Conservation (phyloP, 352 stramenopile genomes). For the Phytophthora palmivora region DNA sequence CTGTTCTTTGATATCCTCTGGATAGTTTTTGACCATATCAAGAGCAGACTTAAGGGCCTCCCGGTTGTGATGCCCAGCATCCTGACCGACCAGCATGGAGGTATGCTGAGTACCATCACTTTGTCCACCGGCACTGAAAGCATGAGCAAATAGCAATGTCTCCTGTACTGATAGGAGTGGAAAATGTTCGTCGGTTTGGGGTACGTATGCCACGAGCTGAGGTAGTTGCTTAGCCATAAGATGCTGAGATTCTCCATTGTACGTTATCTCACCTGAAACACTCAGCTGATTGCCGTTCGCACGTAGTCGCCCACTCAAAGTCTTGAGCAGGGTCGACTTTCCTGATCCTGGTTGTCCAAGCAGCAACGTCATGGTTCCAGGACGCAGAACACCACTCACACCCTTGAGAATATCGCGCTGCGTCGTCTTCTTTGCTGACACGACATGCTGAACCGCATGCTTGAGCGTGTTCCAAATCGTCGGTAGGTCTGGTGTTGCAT, state of each 20-base stretch:
- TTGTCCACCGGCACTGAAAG: not conserved
- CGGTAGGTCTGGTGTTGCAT: conserved; percentile 4
- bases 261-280: conserved; percentile 12
- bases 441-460: not conserved
- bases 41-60: conserved; percentile 10
- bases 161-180: conserved; percentile 12
- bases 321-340: conserved; percentile 45
- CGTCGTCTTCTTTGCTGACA: conserved; percentile 7
- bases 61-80: not conserved
- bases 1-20: conserved; percentile 43
- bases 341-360: conserved; percentile 21
- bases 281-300: conserved; percentile 20
- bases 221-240: conserved; percentile 8
- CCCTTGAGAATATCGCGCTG: conserved; percentile 26
- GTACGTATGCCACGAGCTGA: conserved; percentile 7
- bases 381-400: conserved; percentile 21
- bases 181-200: conserved; percentile 14
- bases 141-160: conserved; percentile 15
- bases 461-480: conserved; percentile 21
- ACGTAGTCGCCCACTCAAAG: conserved; percentile 46
- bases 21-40: conserved; percentile 22
- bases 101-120: conserved; percentile 1
- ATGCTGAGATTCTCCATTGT: conserved; percentile 14
- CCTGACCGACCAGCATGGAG: not conserved
- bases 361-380: conserved; percentile 21